Evolutionary conservation across 345 rosid genomes (phyloP).

Genomic region (Bruguiera sexangula): DNA sequence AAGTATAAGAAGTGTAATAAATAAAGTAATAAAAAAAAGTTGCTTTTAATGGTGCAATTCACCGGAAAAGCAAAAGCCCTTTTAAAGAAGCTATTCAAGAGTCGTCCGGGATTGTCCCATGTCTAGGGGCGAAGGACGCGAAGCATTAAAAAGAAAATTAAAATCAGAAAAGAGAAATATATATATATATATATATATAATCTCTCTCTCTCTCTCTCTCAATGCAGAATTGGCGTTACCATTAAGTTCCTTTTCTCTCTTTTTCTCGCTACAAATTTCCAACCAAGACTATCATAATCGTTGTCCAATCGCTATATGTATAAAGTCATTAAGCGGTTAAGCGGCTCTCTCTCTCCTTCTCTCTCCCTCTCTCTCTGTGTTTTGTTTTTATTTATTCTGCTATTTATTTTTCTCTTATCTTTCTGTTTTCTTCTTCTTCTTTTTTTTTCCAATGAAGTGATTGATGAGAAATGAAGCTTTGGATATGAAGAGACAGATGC

Average conservation of each 20-base stretch:
- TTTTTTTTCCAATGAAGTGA: not conserved
- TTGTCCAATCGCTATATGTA: not conserved
- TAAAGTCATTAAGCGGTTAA: not conserved
- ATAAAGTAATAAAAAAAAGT: too few species aligned
- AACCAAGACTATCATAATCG: not conserved
- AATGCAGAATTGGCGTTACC: not conserved
- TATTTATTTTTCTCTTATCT: not conserved
- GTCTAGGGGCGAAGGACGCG: too few species aligned
- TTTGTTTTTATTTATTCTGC: not conserved
- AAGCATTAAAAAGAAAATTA: too few species aligned
- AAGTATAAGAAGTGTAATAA: too few species aligned
- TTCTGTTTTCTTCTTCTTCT: too few species aligned
- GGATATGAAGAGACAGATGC: conserved; percentile 19
- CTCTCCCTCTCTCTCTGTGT: not conserved
- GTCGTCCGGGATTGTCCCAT: too few species aligned
- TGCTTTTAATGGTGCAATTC: too few species aligned
- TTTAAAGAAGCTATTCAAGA: too few species aligned
- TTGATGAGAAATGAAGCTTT: conserved; percentile 2
- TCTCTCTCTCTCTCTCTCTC: not conserved
- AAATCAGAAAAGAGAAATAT: too few species aligned
- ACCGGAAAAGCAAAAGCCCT: too few species aligned
- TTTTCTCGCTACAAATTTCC: not conserved
- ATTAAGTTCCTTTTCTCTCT: not conserved
- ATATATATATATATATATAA: too few species aligned
- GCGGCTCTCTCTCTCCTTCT: not conserved